Percentiles rank a stretch among this genome's conserved stretches.
Evolutionary conservation across 306 rosid species (phyloP).

Genomic region (Medicago truncatula): DNA sequence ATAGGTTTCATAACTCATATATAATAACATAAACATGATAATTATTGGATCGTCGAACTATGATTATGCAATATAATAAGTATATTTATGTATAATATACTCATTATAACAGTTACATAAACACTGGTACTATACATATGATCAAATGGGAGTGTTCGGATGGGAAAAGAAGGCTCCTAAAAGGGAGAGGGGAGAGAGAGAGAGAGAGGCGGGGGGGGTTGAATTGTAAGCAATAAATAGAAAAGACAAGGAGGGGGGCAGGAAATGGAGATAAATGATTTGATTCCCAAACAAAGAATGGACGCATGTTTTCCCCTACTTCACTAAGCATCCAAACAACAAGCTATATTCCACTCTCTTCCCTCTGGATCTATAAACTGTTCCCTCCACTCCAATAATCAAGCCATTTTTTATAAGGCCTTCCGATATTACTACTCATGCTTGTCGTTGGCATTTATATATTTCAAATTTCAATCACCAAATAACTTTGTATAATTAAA

Average conservation of each 20-base stretch:
- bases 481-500: slow-evolving; percentile 23
- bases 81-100: neutral
- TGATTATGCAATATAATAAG: neutral
- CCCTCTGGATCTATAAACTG: slow-evolving; percentile 24
- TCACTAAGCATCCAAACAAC: slow-evolving; percentile 19
- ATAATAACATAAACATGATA: neutral
- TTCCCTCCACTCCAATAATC: slow-evolving; percentile 24
- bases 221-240: slow-evolving; percentile 7
- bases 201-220: neutral
- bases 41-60: neutral
- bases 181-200: neutral
- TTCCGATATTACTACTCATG: slow-evolving; percentile 22
- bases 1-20: neutral
- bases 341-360: slow-evolving; percentile 21
- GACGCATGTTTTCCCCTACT: slow-evolving; percentile 15
- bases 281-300: slow-evolving; percentile 37
- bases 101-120: neutral
- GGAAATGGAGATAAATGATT: slow-evolving; percentile 2
- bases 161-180: neutral
- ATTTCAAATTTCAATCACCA: slow-evolving; percentile 27
- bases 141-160: neutral
- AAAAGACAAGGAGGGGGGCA: neutral
- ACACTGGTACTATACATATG: neutral
- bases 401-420: slow-evolving; percentile 13
- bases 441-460: slow-evolving; percentile 18